phyloP scores from a whole-genome alignment of 352 stramenopile species.

The Globisporangium iwayamae region DNA sequence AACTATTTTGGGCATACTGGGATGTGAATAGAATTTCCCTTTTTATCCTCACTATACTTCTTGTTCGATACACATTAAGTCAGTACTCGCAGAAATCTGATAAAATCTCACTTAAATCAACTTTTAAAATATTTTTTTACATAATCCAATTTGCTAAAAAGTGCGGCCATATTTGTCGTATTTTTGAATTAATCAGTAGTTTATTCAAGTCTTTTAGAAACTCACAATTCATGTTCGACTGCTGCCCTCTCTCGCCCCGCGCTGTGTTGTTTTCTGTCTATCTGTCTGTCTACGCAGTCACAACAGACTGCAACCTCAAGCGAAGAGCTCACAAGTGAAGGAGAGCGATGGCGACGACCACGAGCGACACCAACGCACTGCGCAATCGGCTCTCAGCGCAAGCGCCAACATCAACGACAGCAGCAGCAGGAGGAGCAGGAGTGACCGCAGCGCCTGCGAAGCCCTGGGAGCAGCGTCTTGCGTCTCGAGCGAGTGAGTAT shows the following conservation, averaged over 20 bases:
- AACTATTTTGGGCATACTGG: too few species aligned
- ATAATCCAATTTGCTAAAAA: too few species aligned
- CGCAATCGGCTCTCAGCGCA: slow-evolving; percentile 15
- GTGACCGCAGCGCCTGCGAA: slow-evolving; percentile 27
- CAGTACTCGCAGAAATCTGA: too few species aligned
- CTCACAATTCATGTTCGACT: too few species aligned
- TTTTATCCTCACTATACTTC: too few species aligned
- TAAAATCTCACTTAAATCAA: too few species aligned
- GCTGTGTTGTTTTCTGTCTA: not conserved
- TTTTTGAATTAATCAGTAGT: too few species aligned
- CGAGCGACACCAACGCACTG: slow-evolving; percentile 20
- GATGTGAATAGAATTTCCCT: too few species aligned
- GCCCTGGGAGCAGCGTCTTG: slow-evolving; percentile 45
- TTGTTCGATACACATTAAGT: too few species aligned
- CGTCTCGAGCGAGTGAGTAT: slow-evolving; percentile 25
- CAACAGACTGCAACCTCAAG: slow-evolving; percentile 7
- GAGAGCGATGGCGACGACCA: slow-evolving; percentile 28
- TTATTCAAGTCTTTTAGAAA: too few species aligned
- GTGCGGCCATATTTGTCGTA: too few species aligned
- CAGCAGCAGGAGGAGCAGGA: slow-evolving; percentile 2
- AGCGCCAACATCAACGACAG: not conserved
- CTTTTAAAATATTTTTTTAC: too few species aligned
- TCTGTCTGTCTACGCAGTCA: slow-evolving; percentile 13
- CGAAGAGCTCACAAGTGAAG: slow-evolving; percentile 11
- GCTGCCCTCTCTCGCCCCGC: not conserved